Percentiles rank a stretch among this genome's conserved stretches.
Conservation (phyloP, 106 monocot genomes). For the Allium cepa region DNA sequence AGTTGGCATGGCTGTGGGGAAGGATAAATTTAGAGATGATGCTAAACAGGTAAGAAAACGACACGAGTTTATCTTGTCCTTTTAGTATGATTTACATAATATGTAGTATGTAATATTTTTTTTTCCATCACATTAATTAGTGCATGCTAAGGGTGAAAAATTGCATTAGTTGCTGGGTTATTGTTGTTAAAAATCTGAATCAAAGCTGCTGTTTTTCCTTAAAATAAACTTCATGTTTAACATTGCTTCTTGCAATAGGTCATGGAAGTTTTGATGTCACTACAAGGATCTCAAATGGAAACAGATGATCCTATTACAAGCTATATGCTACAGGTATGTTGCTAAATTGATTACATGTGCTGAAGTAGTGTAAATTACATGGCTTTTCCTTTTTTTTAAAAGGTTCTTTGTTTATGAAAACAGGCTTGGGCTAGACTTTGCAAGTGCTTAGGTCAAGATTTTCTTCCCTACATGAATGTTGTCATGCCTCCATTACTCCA, state of each 20-base stretch:
- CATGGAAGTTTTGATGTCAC: slow-evolving; percentile 92
- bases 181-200: background rate
- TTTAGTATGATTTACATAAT: too few species aligned
- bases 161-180: too few species aligned
- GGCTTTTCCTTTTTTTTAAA: background rate
- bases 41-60: slow-evolving; percentile 63
- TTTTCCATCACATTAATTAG: too few species aligned
- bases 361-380: too few species aligned
- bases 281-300: slow-evolving; percentile 95
- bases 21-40: slow-evolving; percentile 92
- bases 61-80: too few species aligned
- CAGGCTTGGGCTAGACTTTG: slow-evolving; percentile 99
- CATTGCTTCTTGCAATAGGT: slow-evolving; percentile 37
- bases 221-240: background rate
- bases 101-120: too few species aligned
- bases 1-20: slow-evolving; percentile 99
- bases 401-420: background rate
- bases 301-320: slow-evolving; percentile 91
- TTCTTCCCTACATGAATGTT: slow-evolving; percentile 98
- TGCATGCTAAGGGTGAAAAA: too few species aligned
- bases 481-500: slow-evolving; percentile 96
- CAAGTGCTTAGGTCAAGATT: slow-evolving; percentile 99
- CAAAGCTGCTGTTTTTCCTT: background rate
- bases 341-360: too few species aligned
- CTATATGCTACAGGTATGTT: slow-evolving; percentile 88